Conservation (phyloP, 257 asterid genomes). For the Misopates orontium region DNA sequence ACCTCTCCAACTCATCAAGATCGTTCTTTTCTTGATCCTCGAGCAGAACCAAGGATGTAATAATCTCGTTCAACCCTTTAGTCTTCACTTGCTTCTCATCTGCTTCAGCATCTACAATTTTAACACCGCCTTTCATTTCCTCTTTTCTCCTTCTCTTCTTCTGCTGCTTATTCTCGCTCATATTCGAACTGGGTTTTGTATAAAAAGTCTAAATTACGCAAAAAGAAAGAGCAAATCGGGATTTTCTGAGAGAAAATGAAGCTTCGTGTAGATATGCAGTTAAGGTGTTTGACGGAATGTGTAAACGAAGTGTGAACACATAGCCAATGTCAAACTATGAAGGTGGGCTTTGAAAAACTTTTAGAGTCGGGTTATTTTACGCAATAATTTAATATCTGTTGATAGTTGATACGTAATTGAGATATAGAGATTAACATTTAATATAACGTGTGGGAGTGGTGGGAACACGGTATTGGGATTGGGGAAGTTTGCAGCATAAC, state of each 20-base stretch:
- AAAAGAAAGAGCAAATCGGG: slow-evolving; percentile 15
- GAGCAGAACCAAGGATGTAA: slow-evolving; percentile 66
- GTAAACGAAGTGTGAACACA: slow-evolving; percentile 59
- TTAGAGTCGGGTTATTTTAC: neutral
- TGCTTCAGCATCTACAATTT: slow-evolving; percentile 25
- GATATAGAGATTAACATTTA: neutral
- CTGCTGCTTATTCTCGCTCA: slow-evolving; percentile 47
- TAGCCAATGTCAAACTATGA: slow-evolving; percentile 33
- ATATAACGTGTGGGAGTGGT: slow-evolving; percentile 32
- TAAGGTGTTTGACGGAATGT: slow-evolving; percentile 46
- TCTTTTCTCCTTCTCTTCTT: slow-evolving; percentile 46
- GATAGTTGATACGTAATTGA: neutral
- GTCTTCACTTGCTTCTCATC: slow-evolving; percentile 61
- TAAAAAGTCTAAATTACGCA: neutral
- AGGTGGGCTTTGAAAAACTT: slow-evolving; percentile 35
- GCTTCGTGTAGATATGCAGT: slow-evolving; percentile 29
- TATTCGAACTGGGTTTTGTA: slow-evolving; percentile 25
- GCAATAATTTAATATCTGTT: neutral
- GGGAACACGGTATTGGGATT: slow-evolving; percentile 49
- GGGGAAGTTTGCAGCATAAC: slow-evolving; percentile 41
- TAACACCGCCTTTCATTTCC: slow-evolving; percentile 15
- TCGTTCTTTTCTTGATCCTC: slow-evolving; percentile 81
- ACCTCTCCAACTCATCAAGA: slow-evolving; percentile 38
- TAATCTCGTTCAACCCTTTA: slow-evolving; percentile 71
- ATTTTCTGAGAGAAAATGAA: neutral